Evolutionary conservation across 2,329 filamentous ascomycete genomes (phyloP).

Genomic region (Xylariaceae sp.): DNA sequence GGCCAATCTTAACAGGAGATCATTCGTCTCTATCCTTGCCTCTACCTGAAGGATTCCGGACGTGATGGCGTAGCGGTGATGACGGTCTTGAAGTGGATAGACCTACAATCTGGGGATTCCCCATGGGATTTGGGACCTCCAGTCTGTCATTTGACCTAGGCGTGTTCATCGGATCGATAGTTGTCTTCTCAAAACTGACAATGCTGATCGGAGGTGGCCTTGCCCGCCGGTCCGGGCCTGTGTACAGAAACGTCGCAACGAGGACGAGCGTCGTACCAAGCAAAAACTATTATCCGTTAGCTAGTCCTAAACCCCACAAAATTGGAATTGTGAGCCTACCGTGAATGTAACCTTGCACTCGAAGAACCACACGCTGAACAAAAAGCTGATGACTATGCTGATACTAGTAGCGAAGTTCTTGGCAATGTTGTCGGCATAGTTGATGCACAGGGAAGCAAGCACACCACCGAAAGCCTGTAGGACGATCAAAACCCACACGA

Average conservation of each 20-base stretch:
- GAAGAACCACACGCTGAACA: slow-evolving; percentile 85
- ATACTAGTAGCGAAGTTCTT: slow-evolving; percentile 94
- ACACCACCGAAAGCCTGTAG: slow-evolving; percentile 84
- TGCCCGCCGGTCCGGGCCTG: slow-evolving; percentile 58
- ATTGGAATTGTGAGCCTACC: slow-evolving; percentile 50
- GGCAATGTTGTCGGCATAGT: slow-evolving; percentile 82
- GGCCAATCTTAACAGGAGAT: not conserved
- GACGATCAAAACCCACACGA: slow-evolving; percentile 82
- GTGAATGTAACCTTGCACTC: slow-evolving; percentile 69
- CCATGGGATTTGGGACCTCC: slow-evolving; percentile 30
- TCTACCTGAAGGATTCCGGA: slow-evolving; percentile 24
- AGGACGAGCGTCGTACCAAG: slow-evolving; percentile 77
- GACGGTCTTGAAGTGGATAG: slow-evolving; percentile 33
- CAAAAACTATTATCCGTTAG: slow-evolving; percentile 61
- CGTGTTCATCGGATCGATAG: slow-evolving; percentile 46
- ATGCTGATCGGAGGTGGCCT: slow-evolving; percentile 67
- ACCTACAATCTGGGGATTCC: slow-evolving; percentile 28
- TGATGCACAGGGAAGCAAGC: slow-evolving; percentile 77
- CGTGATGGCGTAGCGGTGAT: slow-evolving; percentile 32
- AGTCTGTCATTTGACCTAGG: slow-evolving; percentile 29
- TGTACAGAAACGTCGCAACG: slow-evolving; percentile 82
- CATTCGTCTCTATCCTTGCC: slow-evolving; percentile 32
- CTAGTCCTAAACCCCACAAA: too few species aligned
- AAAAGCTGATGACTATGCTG: slow-evolving; percentile 82
- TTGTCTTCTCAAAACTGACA: slow-evolving; percentile 74